These are phyloP conservation scores for Cardiospermum halicacabum DNA, from an alignment of 345 rosid species.

Conservation along the genomic window DNA sequence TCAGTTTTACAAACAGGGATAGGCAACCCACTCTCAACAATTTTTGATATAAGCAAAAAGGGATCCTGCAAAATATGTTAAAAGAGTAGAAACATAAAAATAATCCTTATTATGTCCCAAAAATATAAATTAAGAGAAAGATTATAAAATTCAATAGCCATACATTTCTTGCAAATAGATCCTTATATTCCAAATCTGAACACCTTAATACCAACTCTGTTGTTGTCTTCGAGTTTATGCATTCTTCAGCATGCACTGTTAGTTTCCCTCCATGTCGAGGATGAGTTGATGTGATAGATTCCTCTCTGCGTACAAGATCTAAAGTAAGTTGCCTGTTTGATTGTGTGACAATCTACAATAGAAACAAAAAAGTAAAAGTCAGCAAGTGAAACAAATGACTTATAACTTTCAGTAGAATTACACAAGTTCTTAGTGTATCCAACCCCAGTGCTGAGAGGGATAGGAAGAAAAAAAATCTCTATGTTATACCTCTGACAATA, in stretches of 20 bases:
- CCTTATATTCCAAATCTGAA: conserved; percentile 70
- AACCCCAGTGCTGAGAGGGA: conserved; percentile 4
- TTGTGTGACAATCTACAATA: conserved; percentile 56
- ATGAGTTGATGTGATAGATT: conserved; percentile 31
- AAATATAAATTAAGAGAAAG: conserved; percentile 5
- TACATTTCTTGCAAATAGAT: conserved; percentile 83
- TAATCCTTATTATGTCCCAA: no score
- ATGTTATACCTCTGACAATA: conserved; percentile 52
- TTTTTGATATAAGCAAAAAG: conserved; percentile 80
- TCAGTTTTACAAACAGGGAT: conserved; percentile 90
- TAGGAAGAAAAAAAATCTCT: conserved; percentile 1
- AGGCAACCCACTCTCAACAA: conserved; percentile 48
- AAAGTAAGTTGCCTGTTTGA: conserved; percentile 43
- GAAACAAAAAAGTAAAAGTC: conserved; percentile 3
- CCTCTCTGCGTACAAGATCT: conserved; percentile 53
- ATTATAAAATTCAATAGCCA: conserved; percentile 20
- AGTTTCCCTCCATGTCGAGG: conserved; percentile 52
- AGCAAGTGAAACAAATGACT: not conserved
- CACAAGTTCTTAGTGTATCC: not conserved
- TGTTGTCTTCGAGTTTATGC: conserved; percentile 60
- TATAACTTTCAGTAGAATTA: not conserved
- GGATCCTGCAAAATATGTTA: conserved; percentile 58
- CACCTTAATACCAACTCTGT: conserved; percentile 74
- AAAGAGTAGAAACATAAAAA: conserved; percentile 13
- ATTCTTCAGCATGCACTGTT: conserved; percentile 81